phyloP scores from a whole-genome alignment of 2,329 filamentous ascomycete genomes.

The Colletotrichum sp. region DNA sequence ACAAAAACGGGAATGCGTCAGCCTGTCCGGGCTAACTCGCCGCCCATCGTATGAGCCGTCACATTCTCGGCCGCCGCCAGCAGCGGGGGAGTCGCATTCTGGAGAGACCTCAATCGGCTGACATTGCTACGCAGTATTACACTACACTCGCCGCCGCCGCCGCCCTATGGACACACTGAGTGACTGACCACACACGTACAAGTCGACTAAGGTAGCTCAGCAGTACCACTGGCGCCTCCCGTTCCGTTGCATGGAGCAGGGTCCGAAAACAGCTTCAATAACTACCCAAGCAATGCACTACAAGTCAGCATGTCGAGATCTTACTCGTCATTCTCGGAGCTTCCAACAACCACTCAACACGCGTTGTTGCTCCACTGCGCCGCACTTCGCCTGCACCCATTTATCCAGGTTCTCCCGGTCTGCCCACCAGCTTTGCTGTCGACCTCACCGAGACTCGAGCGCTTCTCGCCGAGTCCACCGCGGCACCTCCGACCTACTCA shows the following conservation, averaged over 20 bases:
- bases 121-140: background rate
- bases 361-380: background rate
- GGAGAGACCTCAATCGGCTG: background rate
- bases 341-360: background rate
- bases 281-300: background rate
- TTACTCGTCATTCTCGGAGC: background rate
- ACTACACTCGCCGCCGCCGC: background rate
- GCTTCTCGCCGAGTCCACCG: conserved; percentile 3
- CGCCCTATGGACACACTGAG: no score
- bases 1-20: background rate
- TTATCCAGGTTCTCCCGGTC: background rate
- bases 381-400: background rate
- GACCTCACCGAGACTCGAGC: background rate
- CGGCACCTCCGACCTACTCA: background rate
- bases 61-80: background rate
- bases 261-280: background rate
- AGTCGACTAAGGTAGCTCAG: background rate
- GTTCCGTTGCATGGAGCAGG: background rate
- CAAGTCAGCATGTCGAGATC: background rate
- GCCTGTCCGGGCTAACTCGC: background rate
- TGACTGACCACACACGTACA: background rate
- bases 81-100: background rate
- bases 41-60: background rate
- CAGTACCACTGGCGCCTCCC: background rate
- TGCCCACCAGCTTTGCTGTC: background rate